Evolutionary conservation across 202 grass and related monocot species (phyloP).

Genomic region (Tripidium arundinaceum): DNA sequence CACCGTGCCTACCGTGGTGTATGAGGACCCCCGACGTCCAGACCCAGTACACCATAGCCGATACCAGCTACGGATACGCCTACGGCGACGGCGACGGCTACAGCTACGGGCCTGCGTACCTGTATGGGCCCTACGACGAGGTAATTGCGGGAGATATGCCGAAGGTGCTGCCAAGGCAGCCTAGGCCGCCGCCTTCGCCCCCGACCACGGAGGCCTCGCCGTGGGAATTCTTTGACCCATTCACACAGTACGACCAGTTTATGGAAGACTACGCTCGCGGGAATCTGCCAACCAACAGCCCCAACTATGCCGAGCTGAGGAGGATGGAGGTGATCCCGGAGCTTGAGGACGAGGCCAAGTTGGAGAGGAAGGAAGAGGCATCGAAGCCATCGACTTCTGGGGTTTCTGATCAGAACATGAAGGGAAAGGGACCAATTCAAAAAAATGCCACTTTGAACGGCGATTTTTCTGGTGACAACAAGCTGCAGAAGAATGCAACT

Average conservation of each 20-base stretch:
- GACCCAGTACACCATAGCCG: constrained; percentile 9
- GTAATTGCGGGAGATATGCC: constrained; percentile 7
- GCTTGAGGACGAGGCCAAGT: constrained; percentile 67
- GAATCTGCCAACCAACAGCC: constrained; percentile 40
- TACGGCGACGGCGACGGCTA: constrained; percentile 21
- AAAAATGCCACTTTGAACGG: not conserved
- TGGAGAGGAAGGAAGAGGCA: constrained; percentile 30
- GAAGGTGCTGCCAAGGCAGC: not conserved
- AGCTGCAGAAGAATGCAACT: not conserved
- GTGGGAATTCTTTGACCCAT: constrained; percentile 83
- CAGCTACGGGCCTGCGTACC: constrained; percentile 32
- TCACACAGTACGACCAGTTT: constrained; percentile 57
- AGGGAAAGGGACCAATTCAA: constrained; percentile 33
- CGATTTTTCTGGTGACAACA: not conserved
- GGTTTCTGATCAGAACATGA: constrained; percentile 1
- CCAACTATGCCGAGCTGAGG: constrained; percentile 56
- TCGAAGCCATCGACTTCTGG: constrained; percentile 11
- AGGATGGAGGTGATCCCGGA: constrained; percentile 88
- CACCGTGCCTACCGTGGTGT: constrained; percentile 46
- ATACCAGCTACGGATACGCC: constrained; percentile 6
- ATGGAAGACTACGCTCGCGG: constrained; percentile 26
- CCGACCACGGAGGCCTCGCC: constrained; percentile 46
- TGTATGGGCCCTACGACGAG: constrained; percentile 43
- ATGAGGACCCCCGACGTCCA: constrained; percentile 34
- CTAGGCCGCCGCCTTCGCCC: constrained; percentile 31